phyloP scores from a whole-genome alignment of 805 yeast genomes.

The Candida montana region DNA sequence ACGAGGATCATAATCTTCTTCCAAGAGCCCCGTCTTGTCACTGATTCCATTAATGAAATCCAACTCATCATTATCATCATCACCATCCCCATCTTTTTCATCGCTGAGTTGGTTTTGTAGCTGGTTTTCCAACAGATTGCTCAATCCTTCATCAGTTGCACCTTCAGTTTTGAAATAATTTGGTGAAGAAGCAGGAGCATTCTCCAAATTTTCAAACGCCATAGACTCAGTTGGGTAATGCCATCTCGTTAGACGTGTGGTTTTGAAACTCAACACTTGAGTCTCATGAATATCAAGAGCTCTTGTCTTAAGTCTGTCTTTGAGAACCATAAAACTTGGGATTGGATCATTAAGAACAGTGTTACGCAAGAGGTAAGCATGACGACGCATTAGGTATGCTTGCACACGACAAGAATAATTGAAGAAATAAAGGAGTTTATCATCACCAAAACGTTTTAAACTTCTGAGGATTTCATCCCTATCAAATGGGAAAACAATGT shows the following conservation, averaged over 20 bases:
- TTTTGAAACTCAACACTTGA: conserved; percentile 14
- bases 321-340: conserved; percentile 10
- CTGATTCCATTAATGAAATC: conserved; percentile 9
- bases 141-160: neutral
- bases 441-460: conserved; percentile 3
- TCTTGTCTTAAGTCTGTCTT: conserved; percentile 18
- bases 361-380: conserved; percentile 14
- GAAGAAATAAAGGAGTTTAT: conserved; percentile 9
- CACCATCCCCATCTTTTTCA: too few species aligned
- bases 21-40: conserved; percentile 12
- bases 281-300: conserved; percentile 18
- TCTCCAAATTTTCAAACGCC: conserved; percentile 1
- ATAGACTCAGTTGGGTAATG: conserved; percentile 19
- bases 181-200: neutral
- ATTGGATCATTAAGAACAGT: conserved; percentile 19
- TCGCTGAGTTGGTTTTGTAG: too few species aligned
- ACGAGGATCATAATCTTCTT: conserved; percentile 23
- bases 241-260: conserved; percentile 11
- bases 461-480: conserved; percentile 5
- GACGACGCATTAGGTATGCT: conserved; percentile 19
- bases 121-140: too few species aligned
- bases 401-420: conserved; percentile 19
- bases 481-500: conserved; percentile 12
- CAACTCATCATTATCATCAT: neutral
- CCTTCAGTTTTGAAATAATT: conserved; percentile 6